Conservation (phyloP, 345 rosid genomes). For the Limnanthes douglasii region DNA sequence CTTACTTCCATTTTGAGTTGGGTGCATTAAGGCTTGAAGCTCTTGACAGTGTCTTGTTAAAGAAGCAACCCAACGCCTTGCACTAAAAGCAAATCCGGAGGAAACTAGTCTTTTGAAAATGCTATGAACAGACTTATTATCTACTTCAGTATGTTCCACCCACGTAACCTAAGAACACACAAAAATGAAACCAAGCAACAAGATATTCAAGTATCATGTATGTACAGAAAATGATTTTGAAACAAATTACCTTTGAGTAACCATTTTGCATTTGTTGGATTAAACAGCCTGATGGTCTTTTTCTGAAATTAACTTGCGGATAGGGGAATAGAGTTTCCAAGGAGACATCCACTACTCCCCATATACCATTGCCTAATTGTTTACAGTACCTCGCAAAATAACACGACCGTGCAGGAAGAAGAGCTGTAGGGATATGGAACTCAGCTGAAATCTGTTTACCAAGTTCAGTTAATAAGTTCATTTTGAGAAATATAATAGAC, state of each 20-base stretch:
- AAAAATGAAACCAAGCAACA: not conserved
- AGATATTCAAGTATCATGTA: not conserved
- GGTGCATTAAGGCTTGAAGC: constrained; percentile 8
- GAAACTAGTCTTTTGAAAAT: constrained; percentile 13
- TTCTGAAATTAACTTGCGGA: constrained; percentile 10
- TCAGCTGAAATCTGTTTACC: constrained; percentile 35
- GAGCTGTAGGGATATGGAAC: constrained; percentile 27
- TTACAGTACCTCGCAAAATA: constrained; percentile 30
- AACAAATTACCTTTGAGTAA: constrained; percentile 15
- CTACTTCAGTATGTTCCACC: constrained; percentile 42
- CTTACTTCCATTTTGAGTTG: constrained; percentile 7
- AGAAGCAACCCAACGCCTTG: constrained; percentile 35
- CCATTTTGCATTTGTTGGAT: constrained; percentile 19
- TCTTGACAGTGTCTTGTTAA: constrained; percentile 16
- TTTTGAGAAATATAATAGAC: too few relatives aligned
- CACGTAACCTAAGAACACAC: constrained; percentile 21
- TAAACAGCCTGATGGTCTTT: constrained; percentile 39
- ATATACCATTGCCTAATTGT: constrained; percentile 9
- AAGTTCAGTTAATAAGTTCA: too few relatives aligned
- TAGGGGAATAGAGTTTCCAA: constrained; percentile 26
- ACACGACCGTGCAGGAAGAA: constrained; percentile 20
- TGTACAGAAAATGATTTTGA: too few relatives aligned
- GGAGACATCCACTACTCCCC: constrained; percentile 44
- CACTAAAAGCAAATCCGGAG: constrained; percentile 30
- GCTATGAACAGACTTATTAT: constrained; percentile 12